Evolutionary conservation across 1,284 basidiomycete genomes (phyloP), one percentile per base, ranked within the genome.

Genomic region (Ustilago bromivora): DNA sequence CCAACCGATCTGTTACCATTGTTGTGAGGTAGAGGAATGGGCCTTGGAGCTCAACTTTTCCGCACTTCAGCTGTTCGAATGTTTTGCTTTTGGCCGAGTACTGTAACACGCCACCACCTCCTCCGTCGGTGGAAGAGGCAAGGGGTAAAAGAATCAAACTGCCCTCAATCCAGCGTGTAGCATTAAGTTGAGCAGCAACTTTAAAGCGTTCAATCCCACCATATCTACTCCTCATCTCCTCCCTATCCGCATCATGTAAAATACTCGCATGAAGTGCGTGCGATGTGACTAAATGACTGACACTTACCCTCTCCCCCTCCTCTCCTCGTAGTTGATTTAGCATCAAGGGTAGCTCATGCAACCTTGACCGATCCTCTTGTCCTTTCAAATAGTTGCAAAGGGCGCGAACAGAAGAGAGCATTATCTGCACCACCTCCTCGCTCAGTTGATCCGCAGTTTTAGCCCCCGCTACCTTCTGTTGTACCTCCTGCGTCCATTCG

Each of bases 121-220:
- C 57, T 35, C 17, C 32, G 34, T 5, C 1, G 0, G 31, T 3
- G 34, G 1, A 10, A 23, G 15, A 6, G 11, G 43, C 90, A 17
- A 1, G 13, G 47, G 90, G 80, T 64, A 51, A 5, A 96, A 28
- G 89, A 56, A 86, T 89, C 53, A 91, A 90, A n/a, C 79, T 83
- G 17, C 91, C 91, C 28, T 87, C 80, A 84, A 91, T 94, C 92
- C 94, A 95, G 35, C 89, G 89, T 9, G 88, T 88, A 61, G 91
- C 89, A 84, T 97, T 97, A 80, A 90, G 87, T 74, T 88, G 87
- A 2, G 94, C 95, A 2, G 96, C 95, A 38, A 92, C 87, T 86
- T 95, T 93, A 88, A 93, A 96, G 66, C 95, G 90, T 80, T 95
- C 93, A 35, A 95, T 88, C 7, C 92, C 91, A 1, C 93, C 93